Percentiles rank a stretch among this genome's conserved stretches.
Evolutionary conservation across 495 filamentous ascomycete species (phyloP).

Genomic region (Hypoxylon lienhwacheense): DNA sequence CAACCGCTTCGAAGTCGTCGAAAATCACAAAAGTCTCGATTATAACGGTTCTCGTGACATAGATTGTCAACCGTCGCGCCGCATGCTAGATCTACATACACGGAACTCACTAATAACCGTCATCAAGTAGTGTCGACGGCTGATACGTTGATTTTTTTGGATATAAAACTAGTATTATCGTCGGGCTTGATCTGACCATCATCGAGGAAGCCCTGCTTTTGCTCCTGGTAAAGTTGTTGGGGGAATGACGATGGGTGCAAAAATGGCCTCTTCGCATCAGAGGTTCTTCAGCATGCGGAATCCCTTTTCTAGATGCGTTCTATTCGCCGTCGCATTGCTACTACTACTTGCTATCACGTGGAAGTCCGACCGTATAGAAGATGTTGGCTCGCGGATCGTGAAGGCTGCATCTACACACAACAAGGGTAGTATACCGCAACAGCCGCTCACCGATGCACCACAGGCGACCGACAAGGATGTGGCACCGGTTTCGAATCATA

Average conservation of each 20-base stretch:
- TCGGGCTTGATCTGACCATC: slow-evolving; percentile 8
- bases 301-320: slow-evolving; percentile 45
- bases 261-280: slow-evolving; percentile 41
- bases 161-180: not conserved
- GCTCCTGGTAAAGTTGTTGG: slow-evolving; percentile 23
- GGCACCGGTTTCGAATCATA: slow-evolving; percentile 23
- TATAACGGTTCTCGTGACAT: slow-evolving; percentile 24
- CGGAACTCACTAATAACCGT: slow-evolving; percentile 32
- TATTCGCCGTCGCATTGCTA: slow-evolving; percentile 43
- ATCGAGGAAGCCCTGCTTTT: slow-evolving; percentile 13
- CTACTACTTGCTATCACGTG: slow-evolving; percentile 41
- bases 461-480: slow-evolving; percentile 29
- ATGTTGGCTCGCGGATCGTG: slow-evolving; percentile 43
- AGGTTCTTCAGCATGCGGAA: slow-evolving; percentile 50
- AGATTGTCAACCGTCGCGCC: slow-evolving; percentile 31
- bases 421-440: slow-evolving; percentile 39
- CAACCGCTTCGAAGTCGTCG: slow-evolving; percentile 12
- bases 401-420: slow-evolving; percentile 42
- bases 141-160: slow-evolving; percentile 5
- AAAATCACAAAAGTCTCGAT: slow-evolving; percentile 12
- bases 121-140: slow-evolving; percentile 27
- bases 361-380: slow-evolving; percentile 43
- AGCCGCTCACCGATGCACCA: slow-evolving; percentile 31
- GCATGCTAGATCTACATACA: slow-evolving; percentile 30
- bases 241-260: slow-evolving; percentile 43